Evolutionary conservation across 163 green algal genomes (phyloP).

Genomic region (Trebouxiophyceae sp.): DNA sequence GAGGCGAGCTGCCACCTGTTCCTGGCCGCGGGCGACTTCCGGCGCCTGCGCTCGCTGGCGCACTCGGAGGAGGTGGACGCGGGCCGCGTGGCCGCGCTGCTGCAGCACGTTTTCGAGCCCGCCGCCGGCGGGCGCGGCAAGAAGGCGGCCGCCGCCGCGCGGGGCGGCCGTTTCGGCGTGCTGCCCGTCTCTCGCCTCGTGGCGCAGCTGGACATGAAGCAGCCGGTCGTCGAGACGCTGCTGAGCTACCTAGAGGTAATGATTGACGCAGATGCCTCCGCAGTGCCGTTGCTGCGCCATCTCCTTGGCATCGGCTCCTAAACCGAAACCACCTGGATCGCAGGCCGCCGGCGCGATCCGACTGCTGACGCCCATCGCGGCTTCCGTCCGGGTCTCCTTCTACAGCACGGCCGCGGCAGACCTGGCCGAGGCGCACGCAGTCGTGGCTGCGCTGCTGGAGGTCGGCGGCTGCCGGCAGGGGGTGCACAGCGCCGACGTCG

Average conservation of each 20-base stretch:
- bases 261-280: neutral
- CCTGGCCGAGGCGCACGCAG: neutral
- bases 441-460: slow-evolving; percentile 16
- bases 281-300: neutral
- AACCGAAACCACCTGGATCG: slow-evolving; percentile 15
- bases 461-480: neutral
- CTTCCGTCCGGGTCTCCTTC: slow-evolving; percentile 55
- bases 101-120: slow-evolving; percentile 26
- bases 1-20: slow-evolving; percentile 51
- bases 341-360: slow-evolving; percentile 15
- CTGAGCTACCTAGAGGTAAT: slow-evolving; percentile 64
- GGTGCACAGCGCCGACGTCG: slow-evolving; percentile 14
- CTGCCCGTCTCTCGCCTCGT: slow-evolving; percentile 21
- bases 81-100: slow-evolving; percentile 20
- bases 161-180: slow-evolving; percentile 19
- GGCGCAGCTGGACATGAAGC: slow-evolving; percentile 39
- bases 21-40: slow-evolving; percentile 61
- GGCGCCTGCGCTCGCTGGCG: slow-evolving; percentile 46
- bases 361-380: slow-evolving; percentile 37
- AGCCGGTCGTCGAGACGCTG: slow-evolving; percentile 62
- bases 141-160: neutral
- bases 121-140: neutral
- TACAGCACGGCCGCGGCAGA: slow-evolving; percentile 34
- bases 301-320: slow-evolving; percentile 1
- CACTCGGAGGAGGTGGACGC: slow-evolving; percentile 28